Evolutionary conservation across 176 grass and related monocot genomes (phyloP), one percentile per base, ranked within the genome.

Genomic region (Cenchrus americanus): DNA sequence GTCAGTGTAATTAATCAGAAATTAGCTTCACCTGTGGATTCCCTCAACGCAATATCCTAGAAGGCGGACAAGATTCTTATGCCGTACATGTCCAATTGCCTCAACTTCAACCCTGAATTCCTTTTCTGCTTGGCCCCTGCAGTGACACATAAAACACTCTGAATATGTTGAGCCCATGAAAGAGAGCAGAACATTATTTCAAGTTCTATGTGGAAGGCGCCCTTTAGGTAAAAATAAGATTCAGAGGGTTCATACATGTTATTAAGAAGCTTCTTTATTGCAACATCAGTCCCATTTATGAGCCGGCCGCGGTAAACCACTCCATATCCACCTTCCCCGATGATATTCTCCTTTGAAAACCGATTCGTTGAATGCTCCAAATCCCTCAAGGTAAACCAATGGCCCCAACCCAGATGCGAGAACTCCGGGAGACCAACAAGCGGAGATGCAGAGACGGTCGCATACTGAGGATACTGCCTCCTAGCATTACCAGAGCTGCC

Each of bases 361-460:
- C 78, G 78, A 69, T 69, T 81, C 1, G 78, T 69, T 22, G 78
- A 3, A 26, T 69, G 21, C 64, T 81, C 78, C 78, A 81, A 69
- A 57, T 81, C 78, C 21, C 78, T 81, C 64, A 81, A 6, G 26
- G 78, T 81, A 43, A 81, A 81, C 78, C 78, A 81, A 81, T 90
- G 88, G 58, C 88, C 88, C 88, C 88, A 90, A 13, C 88, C 88
- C n/a, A 90, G 84, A 86, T 90, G 88, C 5, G 88, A 90, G 46
- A 86, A 90, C 63, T 90, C 88, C 1, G 88, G 88, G 30, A 90
- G 73, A 32, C 88, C 88, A 43, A 86, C 79, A 64, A 90, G 13
- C 43, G 88, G 88, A 41, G 88, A 90, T 27, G 88, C 84, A 15
- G 88, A 74, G 5, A 90, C 84, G 19, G 81, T 76, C 10, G 70